Evolutionary conservation across 2,329 filamentous ascomycete species (phyloP).

Genomic region (Penicillium expansum): DNA sequence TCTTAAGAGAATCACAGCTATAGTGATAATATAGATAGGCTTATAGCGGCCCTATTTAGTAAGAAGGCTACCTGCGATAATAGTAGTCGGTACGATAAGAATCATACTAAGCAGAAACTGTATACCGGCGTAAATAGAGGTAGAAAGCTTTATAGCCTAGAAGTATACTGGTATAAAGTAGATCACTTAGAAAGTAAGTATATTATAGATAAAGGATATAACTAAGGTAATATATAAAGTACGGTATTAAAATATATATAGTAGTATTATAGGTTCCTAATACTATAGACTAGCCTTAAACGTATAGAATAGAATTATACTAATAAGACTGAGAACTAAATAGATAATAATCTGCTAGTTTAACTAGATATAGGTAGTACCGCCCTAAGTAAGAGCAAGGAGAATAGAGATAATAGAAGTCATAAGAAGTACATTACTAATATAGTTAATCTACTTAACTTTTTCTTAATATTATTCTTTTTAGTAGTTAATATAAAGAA

Average conservation of each 20-base stretch:
- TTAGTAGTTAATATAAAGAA: neutral
- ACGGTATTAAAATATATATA: neutral
- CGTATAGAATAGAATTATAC: neutral
- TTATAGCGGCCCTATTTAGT: constrained; percentile 29
- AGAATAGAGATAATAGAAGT: neutral
- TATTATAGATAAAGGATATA: neutral
- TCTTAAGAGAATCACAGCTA: constrained; percentile 24
- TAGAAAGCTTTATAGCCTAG: neutral
- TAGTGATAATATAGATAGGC: constrained; percentile 23
- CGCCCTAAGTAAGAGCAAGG: neutral
- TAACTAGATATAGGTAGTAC: neutral
- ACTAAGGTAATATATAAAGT: neutral
- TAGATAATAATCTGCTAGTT: neutral
- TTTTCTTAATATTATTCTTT: neutral
- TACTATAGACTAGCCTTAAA: neutral
- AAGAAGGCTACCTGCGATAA: constrained; percentile 23
- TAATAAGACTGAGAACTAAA: neutral
- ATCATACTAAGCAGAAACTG: neutral
- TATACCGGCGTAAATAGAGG: neutral
- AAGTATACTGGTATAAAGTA: constrained; percentile 1
- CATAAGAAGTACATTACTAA: neutral
- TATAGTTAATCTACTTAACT: neutral
- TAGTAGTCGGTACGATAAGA: constrained; percentile 9
- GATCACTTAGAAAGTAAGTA: neutral
- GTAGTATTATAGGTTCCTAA: neutral